These are phyloP conservation scores for Cantharellus anzutake DNA, from an alignment of 768 basidiomycete species.

Conservation along the genomic window DNA sequence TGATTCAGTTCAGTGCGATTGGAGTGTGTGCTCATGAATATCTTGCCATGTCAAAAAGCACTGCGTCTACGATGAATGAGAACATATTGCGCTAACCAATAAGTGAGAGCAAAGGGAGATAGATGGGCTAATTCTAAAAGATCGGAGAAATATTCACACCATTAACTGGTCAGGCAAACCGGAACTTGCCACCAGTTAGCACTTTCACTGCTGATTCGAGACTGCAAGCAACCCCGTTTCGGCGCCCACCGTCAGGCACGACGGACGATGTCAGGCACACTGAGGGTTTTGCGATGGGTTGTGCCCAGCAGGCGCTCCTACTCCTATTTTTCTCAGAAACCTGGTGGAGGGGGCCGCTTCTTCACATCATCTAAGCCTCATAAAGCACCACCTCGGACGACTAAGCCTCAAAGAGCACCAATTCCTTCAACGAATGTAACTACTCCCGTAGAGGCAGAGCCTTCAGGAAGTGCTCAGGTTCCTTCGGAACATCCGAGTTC, in stretches of 20 bases:
- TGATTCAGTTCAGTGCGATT: background rate
- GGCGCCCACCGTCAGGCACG: too few species aligned
- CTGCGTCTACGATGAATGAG: constrained; percentile 1
- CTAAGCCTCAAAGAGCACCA: background rate
- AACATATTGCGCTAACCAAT: background rate
- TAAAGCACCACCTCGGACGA: background rate
- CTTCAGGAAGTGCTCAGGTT: background rate
- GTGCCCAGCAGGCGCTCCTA: constrained; percentile 4
- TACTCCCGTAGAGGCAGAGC: background rate
- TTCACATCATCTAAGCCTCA: constrained; percentile 7
- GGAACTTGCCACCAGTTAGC: too few species aligned
- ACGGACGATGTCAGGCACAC: too few species aligned
- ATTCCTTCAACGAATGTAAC: background rate
- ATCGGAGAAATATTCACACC: too few species aligned
- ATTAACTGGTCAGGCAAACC: too few species aligned
- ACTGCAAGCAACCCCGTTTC: too few species aligned
- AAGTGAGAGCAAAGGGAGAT: background rate
- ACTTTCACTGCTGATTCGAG: too few species aligned
- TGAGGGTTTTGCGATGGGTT: background rate
- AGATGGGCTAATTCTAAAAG: background rate
- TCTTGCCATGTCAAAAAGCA: constrained; percentile 5
- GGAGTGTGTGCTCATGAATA: too few species aligned
- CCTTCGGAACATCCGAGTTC: background rate
- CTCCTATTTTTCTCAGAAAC: constrained; percentile 10
- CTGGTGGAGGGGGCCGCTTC: constrained; percentile 6